A percentile compares a stretch with the other conserved stretches of the same genome.
Evolutionary conservation across 345 rosid genomes (phyloP).

Genomic region (Aquilaria yunnanensis): DNA sequence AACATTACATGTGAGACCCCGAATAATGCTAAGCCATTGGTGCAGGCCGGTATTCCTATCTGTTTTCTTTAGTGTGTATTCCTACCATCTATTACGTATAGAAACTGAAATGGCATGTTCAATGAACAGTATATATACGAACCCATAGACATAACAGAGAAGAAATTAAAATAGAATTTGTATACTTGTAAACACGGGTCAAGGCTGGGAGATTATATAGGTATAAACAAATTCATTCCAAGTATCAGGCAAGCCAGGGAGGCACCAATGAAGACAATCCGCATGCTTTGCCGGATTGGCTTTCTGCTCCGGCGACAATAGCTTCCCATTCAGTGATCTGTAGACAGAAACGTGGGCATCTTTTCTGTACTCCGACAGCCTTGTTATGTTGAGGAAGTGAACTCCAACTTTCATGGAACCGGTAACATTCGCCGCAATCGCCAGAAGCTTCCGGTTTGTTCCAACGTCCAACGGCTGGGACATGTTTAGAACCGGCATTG

Average conservation of each 20-base stretch:
- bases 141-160: background rate
- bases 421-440: conserved; percentile 39
- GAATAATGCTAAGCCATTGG: too few species aligned
- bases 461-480: conserved; percentile 40
- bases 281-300: conserved; percentile 51
- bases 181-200: conserved; percentile 4
- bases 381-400: conserved; percentile 54
- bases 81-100: too few species aligned
- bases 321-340: conserved; percentile 32
- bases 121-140: background rate
- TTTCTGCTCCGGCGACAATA: conserved; percentile 39
- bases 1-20: too few species aligned
- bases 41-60: too few species aligned
- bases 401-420: conserved; percentile 35
- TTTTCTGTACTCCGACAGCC: conserved; percentile 68
- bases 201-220: conserved; percentile 34
- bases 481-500: conserved; percentile 37
- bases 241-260: conserved; percentile 86
- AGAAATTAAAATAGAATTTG: too few species aligned
- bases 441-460: conserved; percentile 44
- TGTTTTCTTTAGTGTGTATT: too few species aligned
- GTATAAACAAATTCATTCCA: conserved; percentile 82
- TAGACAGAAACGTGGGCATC: conserved; percentile 73
- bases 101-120: too few species aligned
- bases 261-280: conserved; percentile 89